Base-by-base conservation (phyloP, 257 asterid species). In the Nicotiana tabacum region DNA sequence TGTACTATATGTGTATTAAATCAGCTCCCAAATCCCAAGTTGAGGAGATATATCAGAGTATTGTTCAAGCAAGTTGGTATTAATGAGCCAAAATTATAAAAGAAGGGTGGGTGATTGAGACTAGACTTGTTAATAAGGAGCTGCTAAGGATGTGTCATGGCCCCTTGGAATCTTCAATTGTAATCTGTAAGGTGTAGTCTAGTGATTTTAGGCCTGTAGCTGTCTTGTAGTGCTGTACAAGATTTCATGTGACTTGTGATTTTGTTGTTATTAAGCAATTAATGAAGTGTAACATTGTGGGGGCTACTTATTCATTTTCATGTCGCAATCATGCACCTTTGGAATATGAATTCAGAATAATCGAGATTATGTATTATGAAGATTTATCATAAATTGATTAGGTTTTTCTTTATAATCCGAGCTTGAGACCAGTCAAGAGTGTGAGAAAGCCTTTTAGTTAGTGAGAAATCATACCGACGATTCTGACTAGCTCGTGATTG, bases 321-420 rank as follows among this genome's bases (percentile, higher is more conserved):
- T 27, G 39, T 84, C 66, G 6, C 80, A 55, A 74, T 81, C 83
- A 66, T 76, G 64, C 84, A 17, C 29, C 3, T 29, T 37, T 61
- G 67, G 67, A 24, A 24, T 61, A 61, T 61, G 67, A 3, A 61
- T 24, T 24, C 11, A 24, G 0, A 21, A 61, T 61, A 8, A 2
- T 55, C 30, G 35, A 29, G 6, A n/a, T n/a, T 70, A 5, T 66
- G 3, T 43, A 3, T 11, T 21, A 15, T 67, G 29, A 67, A 27
- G 27, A 46, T 29, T 66, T 1, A 35, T 66, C 11, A 5, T 58
- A 5, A 1, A 83, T 35, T 76, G 43, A 12, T 18, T n/a, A 61
- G 9, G 32, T 61, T 10, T 61, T n/a, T 0, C 27, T 53, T 15
- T 15, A 53, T 53, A 10, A 53, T 53, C 15, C 58, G 6, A 3